A percentile compares a stretch with the other conserved stretches of the same genome.
Conservation (phyloP, 73 alveolate species). For the Strombidium stylifer region DNA sequence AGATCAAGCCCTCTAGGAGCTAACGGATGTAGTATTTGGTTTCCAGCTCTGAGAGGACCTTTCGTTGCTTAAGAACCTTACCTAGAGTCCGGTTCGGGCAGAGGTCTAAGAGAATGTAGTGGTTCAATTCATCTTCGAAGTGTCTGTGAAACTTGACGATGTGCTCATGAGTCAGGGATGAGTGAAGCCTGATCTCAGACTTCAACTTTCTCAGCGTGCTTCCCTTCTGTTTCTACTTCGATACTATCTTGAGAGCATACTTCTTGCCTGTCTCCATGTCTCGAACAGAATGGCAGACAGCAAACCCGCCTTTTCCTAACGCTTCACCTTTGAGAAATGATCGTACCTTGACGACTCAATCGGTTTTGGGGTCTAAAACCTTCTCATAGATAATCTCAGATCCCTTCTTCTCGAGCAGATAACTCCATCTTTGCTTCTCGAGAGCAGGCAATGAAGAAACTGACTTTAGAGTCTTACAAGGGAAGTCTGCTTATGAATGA, state of each 20-base stretch:
- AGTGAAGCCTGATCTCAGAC: constrained; percentile 60
- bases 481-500: no score
- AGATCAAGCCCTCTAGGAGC: constrained; percentile 52
- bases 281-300: constrained; percentile 67
- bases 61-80: constrained; percentile 65
- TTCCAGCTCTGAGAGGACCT: constrained; percentile 65
- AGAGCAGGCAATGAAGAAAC: no score
- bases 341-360: no score
- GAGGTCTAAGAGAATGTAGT: constrained; percentile 72
- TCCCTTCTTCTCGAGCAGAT: no score
- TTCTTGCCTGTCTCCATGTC: constrained; percentile 63
- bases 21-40: constrained; percentile 61
- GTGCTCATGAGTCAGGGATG: constrained; percentile 50
- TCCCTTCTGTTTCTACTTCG: constrained; percentile 74
- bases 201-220: no score
- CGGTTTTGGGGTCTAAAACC: no score
- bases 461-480: no score
- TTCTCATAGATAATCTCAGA: no score
- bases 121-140: constrained; percentile 77
- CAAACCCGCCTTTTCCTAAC: constrained; percentile 88
- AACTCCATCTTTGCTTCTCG: no score
- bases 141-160: constrained; percentile 64
- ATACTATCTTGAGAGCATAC: constrained; percentile 83
- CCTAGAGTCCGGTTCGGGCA: constrained; percentile 67
- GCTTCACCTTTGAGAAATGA: no score